Evolutionary conservation across 331 rosid genomes (phyloP), one percentile per base, ranked within the genome.

Genomic region (Rosa hybrid): DNA sequence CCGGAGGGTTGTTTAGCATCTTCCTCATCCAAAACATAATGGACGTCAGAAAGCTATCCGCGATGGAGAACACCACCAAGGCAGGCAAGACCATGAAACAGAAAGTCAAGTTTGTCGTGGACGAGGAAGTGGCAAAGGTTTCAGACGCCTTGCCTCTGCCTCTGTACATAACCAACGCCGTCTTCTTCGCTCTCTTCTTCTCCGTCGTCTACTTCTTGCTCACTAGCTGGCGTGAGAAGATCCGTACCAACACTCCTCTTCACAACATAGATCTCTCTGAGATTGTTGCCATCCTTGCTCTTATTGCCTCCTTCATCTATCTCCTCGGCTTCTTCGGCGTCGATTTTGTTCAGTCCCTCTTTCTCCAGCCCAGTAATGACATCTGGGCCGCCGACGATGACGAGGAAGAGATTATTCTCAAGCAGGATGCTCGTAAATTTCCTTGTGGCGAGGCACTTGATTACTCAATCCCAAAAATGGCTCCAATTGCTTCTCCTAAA

Each of bases 321-420:
- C 87, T 86, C 38, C 78, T 86, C n/a, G 90, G 90, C 9, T 86
- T 86, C 77, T 86, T 86, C 79, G 90, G 90, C 7, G 75, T 84
- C 67, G 90, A 86, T 38, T 86, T 86, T 27, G 87, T 86, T 13
- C 86, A 86, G 82, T 84, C 90, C 4, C 71, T 85, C 77, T 72
- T 88, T 80, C 81, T 88, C 68, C 86, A 89, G 1, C 91, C 91
- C 8, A 60, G 83, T 39, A 8, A 76, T 59, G 87, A 88, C 39
- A 81, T 81, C 4, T 88, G 91, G 91, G 64, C 84, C 1, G 50
- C 70, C 72, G 91, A 83, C 6, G 86, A 81, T 1, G 86, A 85
- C 39, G 85, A 73, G n/a, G 83, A 45, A 16, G 76, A 65, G 21
- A 18, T 68, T 17, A 70, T 84, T 42, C 49, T 86, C 13, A 76